Evolutionary conservation across 164 flowering plant genomes (phyloP), one percentile per base, ranked within the genome.

Genomic region (Litsea cubeba): DNA sequence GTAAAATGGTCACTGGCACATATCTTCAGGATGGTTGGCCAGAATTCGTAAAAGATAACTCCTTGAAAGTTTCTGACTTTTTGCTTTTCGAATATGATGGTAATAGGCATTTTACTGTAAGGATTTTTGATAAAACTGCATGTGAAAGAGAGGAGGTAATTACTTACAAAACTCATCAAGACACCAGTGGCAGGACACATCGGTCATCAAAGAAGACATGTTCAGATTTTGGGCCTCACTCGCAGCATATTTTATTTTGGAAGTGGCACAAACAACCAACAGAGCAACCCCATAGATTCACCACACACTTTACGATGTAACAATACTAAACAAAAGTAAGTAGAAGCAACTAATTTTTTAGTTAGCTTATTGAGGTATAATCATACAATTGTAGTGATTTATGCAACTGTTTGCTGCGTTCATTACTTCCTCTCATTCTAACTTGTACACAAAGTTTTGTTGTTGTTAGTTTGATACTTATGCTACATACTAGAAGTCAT

Each of bases 71-170:
- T 1, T 50, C 62, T 28, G 76, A 81, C 32, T 69, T 78, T 70
- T 51, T 81, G 15, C 22, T 78, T 17, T 81, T 81, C 58, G 49
- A 24, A 65, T 75, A 81, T 77, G 75, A 81, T 75, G 80, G 79
- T 26, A 69, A 74, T 23, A 67, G 74, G 79, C 17, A 22, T 8
- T 79, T 81, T 50, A 18, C 4, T 17, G 77, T 81, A 8, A 32
- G 54, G 23, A 76, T 81, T 50, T 76, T 76, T 65, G 73, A 70
- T 64, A 65, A 40, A 72, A 46, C 23, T 74, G 80, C 75, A 35
- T 76, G 75, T 49, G 76, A 74, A 66, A 62, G 79, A 71, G 63
- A 57, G 28, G 60, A 60, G 32, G 50, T 20, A 14, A 46, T 1
- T 23, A 17, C 58, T 51, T 51, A 20, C 58, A 51, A 5, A 5